Evolutionary conservation across 2,329 filamentous ascomycete genomes (phyloP).

Genomic region (Fusarium sp.): DNA sequence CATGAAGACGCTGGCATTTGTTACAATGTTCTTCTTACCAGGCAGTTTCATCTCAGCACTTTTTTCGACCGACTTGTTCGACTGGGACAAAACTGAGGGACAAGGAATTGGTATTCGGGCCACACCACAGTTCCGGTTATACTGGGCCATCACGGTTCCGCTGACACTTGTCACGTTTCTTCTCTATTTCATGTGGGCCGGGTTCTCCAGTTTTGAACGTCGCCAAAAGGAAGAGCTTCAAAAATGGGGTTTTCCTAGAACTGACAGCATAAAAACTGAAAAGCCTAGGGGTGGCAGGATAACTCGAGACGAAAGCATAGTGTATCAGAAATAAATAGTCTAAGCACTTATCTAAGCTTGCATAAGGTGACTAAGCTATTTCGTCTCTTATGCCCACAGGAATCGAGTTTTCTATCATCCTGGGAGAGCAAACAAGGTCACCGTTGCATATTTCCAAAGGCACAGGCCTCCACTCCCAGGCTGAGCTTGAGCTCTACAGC

Average conservation of each 20-base stretch:
- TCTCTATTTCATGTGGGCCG: conserved; percentile 53
- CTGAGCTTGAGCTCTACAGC: background rate
- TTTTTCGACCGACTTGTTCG: conserved; percentile 55
- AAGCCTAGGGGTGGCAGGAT: no score
- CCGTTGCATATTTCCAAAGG: background rate
- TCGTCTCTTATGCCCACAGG: no score
- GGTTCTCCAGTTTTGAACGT: conserved; percentile 48
- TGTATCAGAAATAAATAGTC: no score
- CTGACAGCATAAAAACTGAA: background rate
- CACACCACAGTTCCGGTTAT: conserved; percentile 55
- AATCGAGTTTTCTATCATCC: no score
- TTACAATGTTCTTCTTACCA: conserved; percentile 59
- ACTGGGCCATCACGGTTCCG: conserved; percentile 57
- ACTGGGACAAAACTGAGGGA: conserved; percentile 48
- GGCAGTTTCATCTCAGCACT: conserved; percentile 58
- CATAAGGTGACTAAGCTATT: no score
- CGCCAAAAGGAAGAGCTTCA: conserved; percentile 23
- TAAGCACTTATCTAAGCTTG: no score
- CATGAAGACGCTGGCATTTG: conserved; percentile 59
- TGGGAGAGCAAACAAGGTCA: no score
- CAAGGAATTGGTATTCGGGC: conserved; percentile 49
- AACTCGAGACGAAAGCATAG: no score
- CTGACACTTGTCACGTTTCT: conserved; percentile 53
- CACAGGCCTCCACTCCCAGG: background rate
- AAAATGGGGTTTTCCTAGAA: conserved; percentile 32